Evolutionary conservation across 306 rosid species (phyloP).

Genomic region (Prunus mume): DNA sequence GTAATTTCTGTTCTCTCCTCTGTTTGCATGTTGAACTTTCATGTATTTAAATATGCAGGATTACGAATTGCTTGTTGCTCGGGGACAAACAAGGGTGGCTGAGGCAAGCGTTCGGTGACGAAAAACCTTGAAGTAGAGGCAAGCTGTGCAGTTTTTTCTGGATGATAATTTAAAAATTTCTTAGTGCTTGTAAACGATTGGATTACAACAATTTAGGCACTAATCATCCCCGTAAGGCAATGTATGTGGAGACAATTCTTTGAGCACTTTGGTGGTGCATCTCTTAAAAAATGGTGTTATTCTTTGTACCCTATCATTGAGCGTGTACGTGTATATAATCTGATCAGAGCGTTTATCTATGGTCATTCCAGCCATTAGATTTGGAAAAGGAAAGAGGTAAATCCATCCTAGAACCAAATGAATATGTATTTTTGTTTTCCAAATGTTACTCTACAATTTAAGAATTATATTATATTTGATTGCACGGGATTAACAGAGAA

Average conservation of each 20-base stretch:
- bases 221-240: not conserved
- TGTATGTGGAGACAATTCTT: not conserved
- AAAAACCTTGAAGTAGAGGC: constrained; percentile 12
- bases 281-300: not conserved
- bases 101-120: constrained; percentile 52
- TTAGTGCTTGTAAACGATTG: not conserved
- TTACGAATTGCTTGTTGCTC: constrained; percentile 54
- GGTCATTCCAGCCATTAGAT: not conserved
- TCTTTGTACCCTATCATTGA: not conserved
- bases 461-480: too few relatives aligned
- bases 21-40: not conserved
- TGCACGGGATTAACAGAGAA: too few relatives aligned
- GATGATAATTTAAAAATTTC: constrained; percentile 18
- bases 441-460: not conserved
- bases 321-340: not conserved
- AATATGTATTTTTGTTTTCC: not conserved
- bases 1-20: not conserved
- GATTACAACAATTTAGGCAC: not conserved
- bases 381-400: not conserved
- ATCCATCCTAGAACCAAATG: not conserved
- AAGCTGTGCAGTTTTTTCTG: constrained; percentile 2
- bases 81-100: constrained; percentile 46
- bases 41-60: constrained; percentile 46
- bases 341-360: not conserved
- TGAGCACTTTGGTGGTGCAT: not conserved